A percentile compares a stretch with the other conserved stretches of the same genome.
Evolutionary conservation across 306 rosid genomes (phyloP).

Genomic region (Quercus suber): DNA sequence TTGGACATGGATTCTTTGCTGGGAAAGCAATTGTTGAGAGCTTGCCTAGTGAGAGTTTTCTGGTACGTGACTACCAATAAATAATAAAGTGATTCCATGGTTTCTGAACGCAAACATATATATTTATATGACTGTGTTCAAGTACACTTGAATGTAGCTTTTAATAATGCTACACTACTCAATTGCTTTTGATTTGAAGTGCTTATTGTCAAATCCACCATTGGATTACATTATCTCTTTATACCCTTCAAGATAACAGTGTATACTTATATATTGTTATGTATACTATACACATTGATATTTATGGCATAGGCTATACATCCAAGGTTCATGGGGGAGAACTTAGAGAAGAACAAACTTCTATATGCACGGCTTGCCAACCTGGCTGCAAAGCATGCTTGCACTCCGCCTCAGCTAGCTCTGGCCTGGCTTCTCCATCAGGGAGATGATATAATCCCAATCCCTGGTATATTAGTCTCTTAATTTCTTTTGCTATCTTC

Average conservation of each 20-base stretch:
- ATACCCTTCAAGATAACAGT: no score
- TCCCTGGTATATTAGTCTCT: constrained; percentile 50
- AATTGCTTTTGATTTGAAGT: no score
- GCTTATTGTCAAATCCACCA: no score
- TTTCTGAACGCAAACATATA: background rate
- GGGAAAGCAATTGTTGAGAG: constrained; percentile 59
- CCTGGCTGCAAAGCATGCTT: constrained; percentile 48
- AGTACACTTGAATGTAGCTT: no score
- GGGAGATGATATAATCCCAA: constrained; percentile 60
- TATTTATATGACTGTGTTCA: background rate
- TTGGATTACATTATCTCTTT: no score
- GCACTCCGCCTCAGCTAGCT: constrained; percentile 63
- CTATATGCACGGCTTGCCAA: constrained; percentile 39
- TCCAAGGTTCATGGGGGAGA: constrained; percentile 65
- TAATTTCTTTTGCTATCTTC: background rate
- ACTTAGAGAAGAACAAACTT: constrained; percentile 62
- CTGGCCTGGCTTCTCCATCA: constrained; percentile 74
- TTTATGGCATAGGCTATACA: constrained; percentile 39
- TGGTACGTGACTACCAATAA: constrained; percentile 34
- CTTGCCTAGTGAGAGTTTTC: constrained; percentile 48
- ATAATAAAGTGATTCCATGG: background rate
- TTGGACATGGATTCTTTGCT: constrained; percentile 65
- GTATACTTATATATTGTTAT: background rate
- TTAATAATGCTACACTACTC: no score
- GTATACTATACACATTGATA: constrained; percentile 6